Evolutionary conservation across 257 asterid genomes (phyloP).

Genomic region (Nicotiana benthamiana): DNA sequence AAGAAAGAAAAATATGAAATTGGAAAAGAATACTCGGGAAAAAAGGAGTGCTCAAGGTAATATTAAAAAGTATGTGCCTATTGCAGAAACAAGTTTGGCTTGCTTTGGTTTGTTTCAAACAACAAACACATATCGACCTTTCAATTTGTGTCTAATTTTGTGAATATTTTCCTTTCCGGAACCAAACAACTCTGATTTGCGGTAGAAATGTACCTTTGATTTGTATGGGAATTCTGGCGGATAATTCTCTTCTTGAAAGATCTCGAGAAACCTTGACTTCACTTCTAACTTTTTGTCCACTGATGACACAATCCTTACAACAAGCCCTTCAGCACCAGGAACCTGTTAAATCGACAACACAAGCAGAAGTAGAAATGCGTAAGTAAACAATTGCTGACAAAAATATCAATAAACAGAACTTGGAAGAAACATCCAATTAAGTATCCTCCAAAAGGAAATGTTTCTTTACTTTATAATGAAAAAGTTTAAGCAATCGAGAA

Average conservation of each 20-base stretch:
- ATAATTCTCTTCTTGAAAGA: constrained; percentile 80
- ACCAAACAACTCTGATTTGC: neutral
- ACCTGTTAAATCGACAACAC: constrained; percentile 34
- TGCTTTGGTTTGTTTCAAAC: neutral
- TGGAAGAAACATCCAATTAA: neutral
- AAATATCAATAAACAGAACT: neutral
- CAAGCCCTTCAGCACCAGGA: constrained; percentile 96
- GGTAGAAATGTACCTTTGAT: constrained; percentile 57
- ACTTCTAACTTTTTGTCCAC: constrained; percentile 98
- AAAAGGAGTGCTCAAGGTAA: neutral
- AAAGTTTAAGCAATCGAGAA: neutral
- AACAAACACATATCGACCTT: neutral
- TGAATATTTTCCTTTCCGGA: neutral
- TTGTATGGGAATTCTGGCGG: constrained; percentile 77
- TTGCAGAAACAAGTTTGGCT: neutral
- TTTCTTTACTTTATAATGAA: neutral
- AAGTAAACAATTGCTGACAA: neutral
- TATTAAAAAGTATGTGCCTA: neutral
- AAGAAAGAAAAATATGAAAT: neutral
- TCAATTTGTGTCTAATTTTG: neutral
- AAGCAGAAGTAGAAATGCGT: neutral
- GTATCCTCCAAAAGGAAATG: neutral
- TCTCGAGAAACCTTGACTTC: constrained; percentile 84
- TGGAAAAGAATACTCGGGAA: neutral
- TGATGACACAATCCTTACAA: constrained; percentile 90